phyloP scores from a whole-genome alignment of 1,284 basidiomycete genomes.

The Ganoderma resinaceum region DNA sequence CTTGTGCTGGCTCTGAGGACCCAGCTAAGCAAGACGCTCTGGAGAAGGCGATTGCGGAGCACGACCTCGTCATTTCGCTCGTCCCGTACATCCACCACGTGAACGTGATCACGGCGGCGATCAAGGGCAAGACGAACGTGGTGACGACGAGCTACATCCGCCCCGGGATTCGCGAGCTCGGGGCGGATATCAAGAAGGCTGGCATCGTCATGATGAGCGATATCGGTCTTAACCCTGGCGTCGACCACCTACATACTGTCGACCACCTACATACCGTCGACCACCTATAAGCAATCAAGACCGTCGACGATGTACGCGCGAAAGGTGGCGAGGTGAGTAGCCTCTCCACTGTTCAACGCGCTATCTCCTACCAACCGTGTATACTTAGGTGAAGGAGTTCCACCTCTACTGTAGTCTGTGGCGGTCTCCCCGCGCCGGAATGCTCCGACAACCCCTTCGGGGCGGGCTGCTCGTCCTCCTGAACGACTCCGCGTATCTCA shows the following conservation, averaged over 20 bases:
- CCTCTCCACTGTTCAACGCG: not conserved
- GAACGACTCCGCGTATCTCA: slow-evolving; percentile 89
- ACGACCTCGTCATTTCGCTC: slow-evolving; percentile 96
- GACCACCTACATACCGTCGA: no score
- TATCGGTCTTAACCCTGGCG: slow-evolving; percentile 96
- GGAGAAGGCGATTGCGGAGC: slow-evolving; percentile 81
- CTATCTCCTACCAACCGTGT: not conserved
- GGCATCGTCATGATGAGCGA: slow-evolving; percentile 98
- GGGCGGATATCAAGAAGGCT: slow-evolving; percentile 84
- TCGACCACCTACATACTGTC: no score
- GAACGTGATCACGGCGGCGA: slow-evolving; percentile 92
- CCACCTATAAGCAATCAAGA: slow-evolving; percentile 98
- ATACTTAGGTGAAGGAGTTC: slow-evolving; percentile 86
- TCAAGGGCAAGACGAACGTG: slow-evolving; percentile 94
- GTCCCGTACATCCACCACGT: slow-evolving; percentile 97
- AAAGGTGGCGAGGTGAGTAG: slow-evolving; percentile 87
- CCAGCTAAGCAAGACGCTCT: slow-evolving; percentile 61
- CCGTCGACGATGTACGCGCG: slow-evolving; percentile 92
- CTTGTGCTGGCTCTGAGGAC: slow-evolving; percentile 74
- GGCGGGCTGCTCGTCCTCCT: slow-evolving; percentile 95
- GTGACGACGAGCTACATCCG: slow-evolving; percentile 97
- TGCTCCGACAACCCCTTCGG: slow-evolving; percentile 92
- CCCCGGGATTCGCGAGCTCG: slow-evolving; percentile 90
- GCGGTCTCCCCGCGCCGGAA: slow-evolving; percentile 93
- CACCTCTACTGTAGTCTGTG: slow-evolving; percentile 97